These are phyloP conservation scores for Oryza longistaminata DNA, from an alignment of 176 grass and related monocot species.

Conservation along the genomic window DNA sequence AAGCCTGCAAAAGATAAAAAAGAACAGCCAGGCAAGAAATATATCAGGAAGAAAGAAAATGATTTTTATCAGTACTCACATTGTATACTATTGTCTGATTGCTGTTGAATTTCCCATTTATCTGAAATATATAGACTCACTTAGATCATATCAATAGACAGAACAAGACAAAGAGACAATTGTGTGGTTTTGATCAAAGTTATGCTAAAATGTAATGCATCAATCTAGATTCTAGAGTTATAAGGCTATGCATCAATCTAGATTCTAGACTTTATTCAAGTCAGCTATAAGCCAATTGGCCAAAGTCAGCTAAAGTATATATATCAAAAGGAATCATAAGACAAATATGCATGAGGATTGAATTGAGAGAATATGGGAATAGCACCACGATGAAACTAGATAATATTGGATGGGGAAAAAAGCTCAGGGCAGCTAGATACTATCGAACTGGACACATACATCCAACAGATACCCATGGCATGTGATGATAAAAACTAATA, in stretches of 20 bases:
- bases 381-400: neutral
- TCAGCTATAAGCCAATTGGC: neutral
- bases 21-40: neutral
- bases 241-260: slow-evolving; percentile 12
- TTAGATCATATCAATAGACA: slow-evolving; percentile 22
- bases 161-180: slow-evolving; percentile 13
- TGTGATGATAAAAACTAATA: slow-evolving; percentile 24
- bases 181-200: slow-evolving; percentile 13
- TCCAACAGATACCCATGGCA: neutral
- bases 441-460: neutral
- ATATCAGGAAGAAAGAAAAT: neutral
- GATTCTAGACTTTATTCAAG: neutral
- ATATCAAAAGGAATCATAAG: slow-evolving; percentile 14
- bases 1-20: neutral
- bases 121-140: slow-evolving; percentile 46
- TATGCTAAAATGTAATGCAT: slow-evolving; percentile 21
- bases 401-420: neutral
- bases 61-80: slow-evolving; percentile 56
- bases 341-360: neutral
- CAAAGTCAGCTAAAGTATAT: neutral
- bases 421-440: neutral
- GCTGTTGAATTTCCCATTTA: slow-evolving; percentile 89
- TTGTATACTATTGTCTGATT: slow-evolving; percentile 78
- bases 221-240: slow-evolving; percentile 16
- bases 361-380: slow-evolving; percentile 21